phyloP scores from a whole-genome alignment of 768 basidiomycete genomes.

The Tylopilus vinaceipallidus region DNA sequence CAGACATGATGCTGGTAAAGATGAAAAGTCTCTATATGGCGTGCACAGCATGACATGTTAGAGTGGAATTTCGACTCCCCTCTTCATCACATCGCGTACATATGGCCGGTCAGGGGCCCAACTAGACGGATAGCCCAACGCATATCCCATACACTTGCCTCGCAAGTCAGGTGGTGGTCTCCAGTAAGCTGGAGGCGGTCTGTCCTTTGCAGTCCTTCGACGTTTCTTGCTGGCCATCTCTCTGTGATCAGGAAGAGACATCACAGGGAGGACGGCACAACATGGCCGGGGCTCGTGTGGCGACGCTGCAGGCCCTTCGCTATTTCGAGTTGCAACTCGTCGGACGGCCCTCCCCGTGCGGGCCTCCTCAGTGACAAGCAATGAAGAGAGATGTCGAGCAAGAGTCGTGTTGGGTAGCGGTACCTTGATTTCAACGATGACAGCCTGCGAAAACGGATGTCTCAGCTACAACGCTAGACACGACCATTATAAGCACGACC shows the following conservation, averaged over 20 bases:
- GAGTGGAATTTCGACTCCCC: slow-evolving; percentile 8
- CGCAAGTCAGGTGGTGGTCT: slow-evolving; percentile 20
- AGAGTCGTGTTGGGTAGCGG: not conserved
- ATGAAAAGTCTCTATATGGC: not conserved
- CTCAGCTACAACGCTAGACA: not conserved
- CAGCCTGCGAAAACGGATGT: slow-evolving; percentile 9
- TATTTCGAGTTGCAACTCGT: not conserved
- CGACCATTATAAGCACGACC: slow-evolving; percentile 6
- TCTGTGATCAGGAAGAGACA: not conserved
- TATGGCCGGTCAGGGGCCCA: slow-evolving; percentile 25
- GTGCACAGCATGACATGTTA: slow-evolving; percentile 22
- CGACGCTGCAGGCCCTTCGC: slow-evolving; percentile 6
- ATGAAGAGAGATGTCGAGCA: slow-evolving; percentile 8
- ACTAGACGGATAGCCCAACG: slow-evolving; percentile 31
- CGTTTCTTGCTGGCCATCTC: slow-evolving; percentile 2
- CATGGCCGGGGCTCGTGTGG: slow-evolving; percentile 24
- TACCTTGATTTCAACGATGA: slow-evolving; percentile 9
- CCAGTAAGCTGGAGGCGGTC: slow-evolving; percentile 28
- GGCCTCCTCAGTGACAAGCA: slow-evolving; percentile 25
- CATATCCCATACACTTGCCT: slow-evolving; percentile 31
- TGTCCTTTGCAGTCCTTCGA: slow-evolving; percentile 14
- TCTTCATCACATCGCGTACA: slow-evolving; percentile 28
- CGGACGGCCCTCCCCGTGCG: not conserved
- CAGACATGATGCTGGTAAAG: slow-evolving; percentile 36
- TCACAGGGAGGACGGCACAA: slow-evolving; percentile 19